These are phyloP conservation scores for Knoxia roxburghii DNA, from an alignment of 257 asterid genomes.

Conservation along the genomic window DNA sequence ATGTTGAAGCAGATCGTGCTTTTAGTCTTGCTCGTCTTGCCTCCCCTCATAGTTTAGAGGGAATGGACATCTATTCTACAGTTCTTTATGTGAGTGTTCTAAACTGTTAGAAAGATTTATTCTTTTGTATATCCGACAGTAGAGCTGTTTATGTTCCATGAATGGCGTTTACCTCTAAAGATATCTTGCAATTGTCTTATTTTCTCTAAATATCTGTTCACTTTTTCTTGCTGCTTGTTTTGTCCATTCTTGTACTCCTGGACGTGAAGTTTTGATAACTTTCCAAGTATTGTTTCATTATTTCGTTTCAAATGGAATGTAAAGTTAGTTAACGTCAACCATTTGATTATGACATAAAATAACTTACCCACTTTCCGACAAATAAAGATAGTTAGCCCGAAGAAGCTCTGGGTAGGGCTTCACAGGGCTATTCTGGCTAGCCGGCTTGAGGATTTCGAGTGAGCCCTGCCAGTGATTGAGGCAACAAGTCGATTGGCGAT, in stretches of 20 bases:
- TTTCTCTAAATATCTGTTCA: background rate
- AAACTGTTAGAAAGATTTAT: conserved; percentile 14
- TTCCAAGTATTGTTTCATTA: background rate
- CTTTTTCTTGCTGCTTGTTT: background rate
- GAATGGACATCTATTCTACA: conserved; percentile 92
- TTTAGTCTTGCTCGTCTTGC: conserved; percentile 82
- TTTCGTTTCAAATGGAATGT: background rate
- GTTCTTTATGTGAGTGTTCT: conserved; percentile 76
- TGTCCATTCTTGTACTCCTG: background rate
- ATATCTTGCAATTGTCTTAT: background rate
- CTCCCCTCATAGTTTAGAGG: conserved; percentile 80
- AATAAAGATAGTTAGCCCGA: too few relatives aligned
- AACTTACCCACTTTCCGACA: too few relatives aligned
- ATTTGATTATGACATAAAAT: too few relatives aligned
- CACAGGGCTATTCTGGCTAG: too few relatives aligned
- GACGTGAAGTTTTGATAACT: background rate
- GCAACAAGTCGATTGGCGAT: too few relatives aligned
- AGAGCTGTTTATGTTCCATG: background rate
- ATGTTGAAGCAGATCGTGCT: conserved; percentile 90
- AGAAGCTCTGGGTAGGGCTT: too few relatives aligned
- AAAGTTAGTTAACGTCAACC: too few relatives aligned
- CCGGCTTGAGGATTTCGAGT: too few relatives aligned
- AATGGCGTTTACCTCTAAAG: background rate
- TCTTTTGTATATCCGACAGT: conserved; percentile 10
- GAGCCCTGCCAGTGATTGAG: too few relatives aligned